Conservation (phyloP, 2,329 filamentous ascomycete species). For the Claviceps humidiphila region DNA sequence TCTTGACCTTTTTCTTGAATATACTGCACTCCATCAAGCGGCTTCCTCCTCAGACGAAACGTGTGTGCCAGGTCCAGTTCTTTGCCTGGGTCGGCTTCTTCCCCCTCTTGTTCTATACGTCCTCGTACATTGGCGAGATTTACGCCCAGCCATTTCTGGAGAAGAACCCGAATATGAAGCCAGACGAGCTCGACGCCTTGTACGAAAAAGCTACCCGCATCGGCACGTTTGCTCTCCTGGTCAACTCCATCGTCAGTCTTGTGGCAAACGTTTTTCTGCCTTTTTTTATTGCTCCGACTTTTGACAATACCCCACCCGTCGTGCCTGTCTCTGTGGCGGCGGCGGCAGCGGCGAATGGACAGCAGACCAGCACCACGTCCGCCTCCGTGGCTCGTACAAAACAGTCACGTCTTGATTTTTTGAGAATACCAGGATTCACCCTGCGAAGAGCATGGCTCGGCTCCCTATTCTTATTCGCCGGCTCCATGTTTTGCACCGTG, state of each 20-base stretch:
- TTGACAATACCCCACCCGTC: constrained; percentile 31
- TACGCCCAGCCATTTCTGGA: constrained; percentile 75
- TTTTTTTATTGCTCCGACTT: constrained; percentile 73
- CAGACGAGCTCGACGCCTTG: constrained; percentile 60
- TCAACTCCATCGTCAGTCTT: constrained; percentile 80
- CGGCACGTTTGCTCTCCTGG: constrained; percentile 76
- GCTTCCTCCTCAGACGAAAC: constrained; percentile 68
- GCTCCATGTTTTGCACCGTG: constrained; percentile 72
- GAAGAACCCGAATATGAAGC: constrained; percentile 63
- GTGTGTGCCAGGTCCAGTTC: constrained; percentile 71
- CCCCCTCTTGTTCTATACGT: constrained; percentile 88
- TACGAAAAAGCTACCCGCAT: constrained; percentile 79
- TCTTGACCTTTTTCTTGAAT: constrained; percentile 67
- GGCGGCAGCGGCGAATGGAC: background rate
- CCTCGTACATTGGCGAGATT: constrained; percentile 85
- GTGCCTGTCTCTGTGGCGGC: background rate
- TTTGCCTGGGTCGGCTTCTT: constrained; percentile 95
- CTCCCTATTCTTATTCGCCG: constrained; percentile 71
- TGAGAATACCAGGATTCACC: constrained; percentile 73
- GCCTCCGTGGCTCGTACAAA: constrained; percentile 11
- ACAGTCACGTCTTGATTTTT: constrained; percentile 39
- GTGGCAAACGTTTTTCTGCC: constrained; percentile 71
- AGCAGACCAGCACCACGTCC: background rate
- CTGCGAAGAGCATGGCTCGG: constrained; percentile 79
- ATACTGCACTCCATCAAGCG: constrained; percentile 65